Base-by-base conservation (phyloP, 352 stramenopile species). In the Pythium rishiriense region DNA sequence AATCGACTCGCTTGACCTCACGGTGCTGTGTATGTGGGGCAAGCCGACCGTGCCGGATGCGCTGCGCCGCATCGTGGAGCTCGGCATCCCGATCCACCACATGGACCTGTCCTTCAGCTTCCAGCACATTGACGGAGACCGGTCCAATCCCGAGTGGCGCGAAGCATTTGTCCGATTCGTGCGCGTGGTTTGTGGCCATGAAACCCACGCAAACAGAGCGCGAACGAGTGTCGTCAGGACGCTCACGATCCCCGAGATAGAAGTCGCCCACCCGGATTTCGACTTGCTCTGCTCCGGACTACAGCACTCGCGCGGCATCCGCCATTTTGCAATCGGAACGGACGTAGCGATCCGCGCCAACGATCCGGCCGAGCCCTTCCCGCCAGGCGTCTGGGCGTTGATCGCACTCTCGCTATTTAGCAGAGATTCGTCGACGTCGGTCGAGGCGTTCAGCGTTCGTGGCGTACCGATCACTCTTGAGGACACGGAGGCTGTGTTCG, bases 151-250 rank as follows among this genome's bases (percentile, higher is more conserved):
- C 8, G 41, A 12, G 21, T 62, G 54, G 54, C 54, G 54, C 2
- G 54, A 62, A 46, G 17, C 6, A 3, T 52, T 28, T 43, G 31
- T 52, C 54, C 15, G 8, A 3, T 62, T 62, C 35, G 54, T 62
- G 17, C 19, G 39, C n/a, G 19, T 28, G 17, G n/a, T 62, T 1
- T 50, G 54, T 26, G 46, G 31, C 19, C 25, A 62, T 14, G 6
- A 10, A n/a, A n/a, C n/a, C n/a, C n/a, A n/a, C 26, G n/a, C 14
- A 10, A 42, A 31, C 11, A n/a, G 25, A 7, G 28, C 24, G 2
- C 19, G 6, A 7, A 15, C 5, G 9, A 14, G 35, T 14, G 7
- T 42, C 9, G 47, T 54, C 12, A 29, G 31, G 4, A 49, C 25
- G 25, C 28, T 61, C 29, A 50, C 54, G 26, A 42, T 61, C 26